Evolutionary conservation across 331 rosid genomes (phyloP).

Genomic region (Quercus lobata): DNA sequence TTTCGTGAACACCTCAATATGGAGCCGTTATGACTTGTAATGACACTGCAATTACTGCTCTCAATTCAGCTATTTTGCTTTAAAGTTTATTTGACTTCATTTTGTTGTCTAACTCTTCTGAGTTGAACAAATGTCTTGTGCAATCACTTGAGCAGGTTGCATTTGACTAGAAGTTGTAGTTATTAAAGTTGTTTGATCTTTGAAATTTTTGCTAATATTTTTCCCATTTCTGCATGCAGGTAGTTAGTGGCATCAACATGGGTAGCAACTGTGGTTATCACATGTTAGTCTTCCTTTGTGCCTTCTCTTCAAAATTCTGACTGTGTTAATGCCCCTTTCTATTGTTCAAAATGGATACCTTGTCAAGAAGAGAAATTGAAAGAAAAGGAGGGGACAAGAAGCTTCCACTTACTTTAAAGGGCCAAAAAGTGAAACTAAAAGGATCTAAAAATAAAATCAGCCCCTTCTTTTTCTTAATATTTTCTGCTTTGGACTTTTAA

Average conservation of each 20-base stretch:
- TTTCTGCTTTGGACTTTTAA: background rate
- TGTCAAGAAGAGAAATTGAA: background rate
- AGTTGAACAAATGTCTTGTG: background rate
- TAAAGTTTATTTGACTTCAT: background rate
- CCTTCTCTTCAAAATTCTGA: background rate
- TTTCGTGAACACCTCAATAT: background rate
- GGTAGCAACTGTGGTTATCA: conserved; percentile 97
- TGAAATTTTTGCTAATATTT: conserved; percentile 13
- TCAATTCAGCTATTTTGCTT: no score
- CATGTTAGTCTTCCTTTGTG: conserved; percentile 41
- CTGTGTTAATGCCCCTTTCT: background rate
- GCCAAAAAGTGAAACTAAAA: background rate
- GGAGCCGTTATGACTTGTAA: background rate
- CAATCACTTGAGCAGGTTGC: background rate
- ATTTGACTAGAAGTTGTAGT: background rate
- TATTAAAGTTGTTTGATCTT: background rate
- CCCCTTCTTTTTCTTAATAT: background rate
- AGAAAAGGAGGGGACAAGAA: background rate
- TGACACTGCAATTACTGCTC: no score
- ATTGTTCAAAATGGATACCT: background rate
- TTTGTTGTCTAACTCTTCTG: background rate
- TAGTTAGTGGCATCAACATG: conserved; percentile 94
- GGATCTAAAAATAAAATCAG: background rate
- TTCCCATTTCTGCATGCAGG: conserved; percentile 39
- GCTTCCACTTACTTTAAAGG: background rate